Percentiles rank a stretch among this genome's conserved stretches.
Evolutionary conservation across 495 filamentous ascomycete genomes (phyloP).

Genomic region (Diplogelasinospora grovesii): DNA sequence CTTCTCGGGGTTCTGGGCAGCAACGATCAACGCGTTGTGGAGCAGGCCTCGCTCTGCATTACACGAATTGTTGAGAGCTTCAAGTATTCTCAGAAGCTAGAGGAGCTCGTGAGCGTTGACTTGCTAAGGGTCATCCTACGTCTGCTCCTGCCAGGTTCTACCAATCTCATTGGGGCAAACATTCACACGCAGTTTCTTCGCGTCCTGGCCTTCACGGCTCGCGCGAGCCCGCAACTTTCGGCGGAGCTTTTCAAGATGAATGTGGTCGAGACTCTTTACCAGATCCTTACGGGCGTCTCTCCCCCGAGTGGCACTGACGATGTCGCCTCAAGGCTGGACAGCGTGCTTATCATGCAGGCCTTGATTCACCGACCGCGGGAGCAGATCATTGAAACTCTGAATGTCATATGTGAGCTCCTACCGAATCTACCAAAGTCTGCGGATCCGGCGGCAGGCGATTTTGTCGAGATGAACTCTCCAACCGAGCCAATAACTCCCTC

Average conservation of each 20-base stretch:
- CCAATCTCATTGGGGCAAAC: slow-evolving; percentile 88
- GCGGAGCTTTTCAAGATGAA: slow-evolving; percentile 93
- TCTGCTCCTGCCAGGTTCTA: slow-evolving; percentile 86
- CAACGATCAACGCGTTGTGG: slow-evolving; percentile 93
- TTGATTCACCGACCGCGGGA: slow-evolving; percentile 95
- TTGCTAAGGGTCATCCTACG: slow-evolving; percentile 84
- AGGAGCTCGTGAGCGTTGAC: slow-evolving; percentile 82
- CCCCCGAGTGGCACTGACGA: slow-evolving; percentile 76
- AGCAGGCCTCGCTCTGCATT: slow-evolving; percentile 93
- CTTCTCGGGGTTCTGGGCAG: slow-evolving; percentile 82
- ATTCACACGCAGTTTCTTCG: slow-evolving; percentile 97
- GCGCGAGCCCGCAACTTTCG: slow-evolving; percentile 79
- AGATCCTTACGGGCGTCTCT: slow-evolving; percentile 94
- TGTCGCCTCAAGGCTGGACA: slow-evolving; percentile 85
- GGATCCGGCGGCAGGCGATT: slow-evolving; percentile 46
- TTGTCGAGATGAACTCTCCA: slow-evolving; percentile 37
- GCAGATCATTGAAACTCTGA: slow-evolving; percentile 93
- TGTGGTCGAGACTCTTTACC: slow-evolving; percentile 94
- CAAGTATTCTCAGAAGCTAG: slow-evolving; percentile 77
- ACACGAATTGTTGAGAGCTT: slow-evolving; percentile 97
- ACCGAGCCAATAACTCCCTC: slow-evolving; percentile 30
- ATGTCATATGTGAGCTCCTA: slow-evolving; percentile 94
- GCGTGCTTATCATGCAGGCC: slow-evolving; percentile 97
- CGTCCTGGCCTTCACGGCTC: slow-evolving; percentile 80
- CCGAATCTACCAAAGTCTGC: slow-evolving; percentile 54